Percentiles rank a stretch among this genome's conserved stretches.
Conservation (phyloP, 176 grass and related monocot species). For the Poa annua region DNA sequence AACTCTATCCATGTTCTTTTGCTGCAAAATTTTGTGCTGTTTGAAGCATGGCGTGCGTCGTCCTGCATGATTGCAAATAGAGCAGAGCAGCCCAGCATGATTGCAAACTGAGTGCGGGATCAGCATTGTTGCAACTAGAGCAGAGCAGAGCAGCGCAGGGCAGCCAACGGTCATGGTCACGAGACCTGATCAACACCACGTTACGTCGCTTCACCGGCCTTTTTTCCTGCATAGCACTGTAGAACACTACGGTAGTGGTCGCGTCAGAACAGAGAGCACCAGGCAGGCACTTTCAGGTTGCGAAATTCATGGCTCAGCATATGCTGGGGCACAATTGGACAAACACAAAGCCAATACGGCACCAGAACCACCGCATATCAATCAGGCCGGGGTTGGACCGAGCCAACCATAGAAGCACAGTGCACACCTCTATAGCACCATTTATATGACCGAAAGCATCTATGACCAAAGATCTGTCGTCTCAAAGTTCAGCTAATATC, state of each 20-base stretch:
- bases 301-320: neutral
- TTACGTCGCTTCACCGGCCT: slow-evolving; percentile 31
- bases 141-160: neutral
- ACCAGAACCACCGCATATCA: slow-evolving; percentile 15
- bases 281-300: neutral
- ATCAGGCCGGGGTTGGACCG: slow-evolving; percentile 30
- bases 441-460: slow-evolving; percentile 32
- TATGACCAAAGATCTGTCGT: slow-evolving; percentile 27
- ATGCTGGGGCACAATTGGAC: neutral
- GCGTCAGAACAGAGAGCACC: slow-evolving; percentile 30
- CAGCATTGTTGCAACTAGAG: neutral
- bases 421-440: slow-evolving; percentile 32
- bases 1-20: neutral
- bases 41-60: neutral
- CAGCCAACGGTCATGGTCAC: neutral
- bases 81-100: neutral
- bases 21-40: neutral
- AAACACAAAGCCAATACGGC: slow-evolving; percentile 4
- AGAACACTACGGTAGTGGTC: neutral
- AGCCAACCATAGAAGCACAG: neutral
- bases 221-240: slow-evolving; percentile 28
- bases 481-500: slow-evolving; percentile 7
- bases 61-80: neutral
- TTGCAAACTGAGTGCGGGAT: neutral
- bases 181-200: slow-evolving; percentile 44